Base-by-base conservation (phyloP, 2,329 filamentous ascomycete species). In the Onygenales sp. region DNA sequence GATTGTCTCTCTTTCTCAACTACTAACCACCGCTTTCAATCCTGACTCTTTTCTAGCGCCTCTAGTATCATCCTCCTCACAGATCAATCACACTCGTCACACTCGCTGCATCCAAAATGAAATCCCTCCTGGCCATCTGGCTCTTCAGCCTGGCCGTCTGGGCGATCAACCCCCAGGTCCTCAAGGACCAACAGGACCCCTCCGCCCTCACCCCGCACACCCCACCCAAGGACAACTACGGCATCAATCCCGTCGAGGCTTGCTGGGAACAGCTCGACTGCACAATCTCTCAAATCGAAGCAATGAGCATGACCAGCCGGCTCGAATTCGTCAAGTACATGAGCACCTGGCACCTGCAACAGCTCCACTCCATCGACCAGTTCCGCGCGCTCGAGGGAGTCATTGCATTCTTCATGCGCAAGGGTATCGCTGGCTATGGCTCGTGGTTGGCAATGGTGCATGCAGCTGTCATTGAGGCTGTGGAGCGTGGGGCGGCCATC, bases 281-380 rank as follows among this genome's bases (percentile, higher is more conserved):
- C 49, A 54, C 59, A 11, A 53, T 63, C 14, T 44, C 49, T 13
- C 32, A 63, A 39, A 62, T 63, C 51, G 54, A 63, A 46, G 14
- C 53, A 27, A 60, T 57, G 53, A 54, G 51, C 50, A 57, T 62
- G 40, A 37, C 48, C 14, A 51, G 56, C 46, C 61, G 61, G n/a
- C 49, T 62, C 33, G 47, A 59, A 14, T 63, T 57, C 50, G 46
- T 62, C 17, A 56, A 57, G 51, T 63, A 61, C 51, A 58, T 63
- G 56, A 45, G 58, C n/a, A 51, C 49, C 31, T 32, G 47, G 11
- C 58, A 54, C 14, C 49, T 63, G 11, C 51, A 45, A 36, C 33
- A 21, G 2, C 51, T 63, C n/a, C 49, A 54, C 10, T 53, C 61
- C 8, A 42, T 37, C 13, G 57, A 62, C 43, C 56, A 62, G 37